Evolutionary conservation across 1,284 basidiomycete genomes (phyloP), one percentile per base, ranked within the genome.

Genomic region (Heterobasidion parviporum): DNA sequence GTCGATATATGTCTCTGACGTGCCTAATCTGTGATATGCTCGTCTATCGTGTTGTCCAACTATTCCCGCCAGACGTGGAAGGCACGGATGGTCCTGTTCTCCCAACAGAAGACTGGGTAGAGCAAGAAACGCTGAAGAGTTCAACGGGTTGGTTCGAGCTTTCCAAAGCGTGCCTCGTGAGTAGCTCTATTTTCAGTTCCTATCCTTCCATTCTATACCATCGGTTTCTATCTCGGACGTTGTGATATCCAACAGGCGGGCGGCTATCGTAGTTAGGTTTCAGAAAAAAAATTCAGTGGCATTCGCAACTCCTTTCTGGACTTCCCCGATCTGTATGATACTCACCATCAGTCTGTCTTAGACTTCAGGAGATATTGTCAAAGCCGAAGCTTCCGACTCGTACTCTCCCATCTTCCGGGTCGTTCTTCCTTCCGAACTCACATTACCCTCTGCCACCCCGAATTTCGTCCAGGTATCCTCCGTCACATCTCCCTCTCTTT

Each of bases 101-200:
- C 46, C 86, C 87, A 9, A 80, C 80, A 2, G 81, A 85, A 54
- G 86, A 87, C 50, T 89, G 85, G 84, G 80, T 80, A 15, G 88
- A 91, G 68, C 76, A 79, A 54, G 85, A 89, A 64, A 71, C 82
- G 47, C 73, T 91, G 67, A 80, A 80, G 68, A 85, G 82, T 60
- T 68, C 75, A 33, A 80, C 70, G 54, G 88, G 89, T 3, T 89
- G 85, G 85, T 77, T 92, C 55, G 83, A 91, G 61, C 77, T 90
- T 7, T 76, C 82, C 63, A 76, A 75, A 53, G 75, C 75, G 52
- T 84, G 82, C 64, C 64, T 88, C 69, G 89, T 92, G 68, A 78
- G 87, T 79, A 56, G 54, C 46, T 58, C 53, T 57, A 49, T 59
- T 65, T 85, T 81, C 32, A 59, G 72, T 6, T 65, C 74, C 38